Conservation (phyloP, 805 yeast genomes). For the Barnettozyma wickerhamii region DNA sequence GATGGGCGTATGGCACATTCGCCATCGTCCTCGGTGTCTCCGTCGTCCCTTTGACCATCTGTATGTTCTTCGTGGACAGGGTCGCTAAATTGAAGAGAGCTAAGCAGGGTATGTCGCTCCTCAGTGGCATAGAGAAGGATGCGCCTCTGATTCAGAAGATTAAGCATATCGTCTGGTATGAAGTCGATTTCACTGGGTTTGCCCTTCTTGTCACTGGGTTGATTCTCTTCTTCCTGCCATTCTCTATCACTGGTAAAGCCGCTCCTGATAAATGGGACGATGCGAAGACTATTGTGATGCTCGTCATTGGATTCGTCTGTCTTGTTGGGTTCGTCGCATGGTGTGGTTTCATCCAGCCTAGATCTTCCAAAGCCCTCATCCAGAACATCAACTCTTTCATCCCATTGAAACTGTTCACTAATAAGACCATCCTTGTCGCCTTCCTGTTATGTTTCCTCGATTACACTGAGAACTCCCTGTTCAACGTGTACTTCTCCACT, state of each 20-base stretch:
- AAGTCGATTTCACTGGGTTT: conserved; percentile 25
- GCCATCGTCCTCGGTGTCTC: conserved; percentile 32
- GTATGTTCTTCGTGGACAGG: conserved; percentile 24
- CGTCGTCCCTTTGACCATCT: conserved; percentile 18
- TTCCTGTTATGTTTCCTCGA: conserved; percentile 23
- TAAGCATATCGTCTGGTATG: conserved; percentile 13
- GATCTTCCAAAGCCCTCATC: conserved; percentile 3
- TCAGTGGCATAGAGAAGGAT: conserved; percentile 18
- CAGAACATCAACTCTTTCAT: conserved; percentile 22
- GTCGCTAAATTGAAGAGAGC: conserved; percentile 12
- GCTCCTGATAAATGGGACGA: conserved; percentile 23
- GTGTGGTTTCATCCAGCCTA: conserved; percentile 11
- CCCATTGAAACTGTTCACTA: conserved; percentile 22
- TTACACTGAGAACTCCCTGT: conserved; percentile 24
- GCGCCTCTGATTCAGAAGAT: conserved; percentile 11
- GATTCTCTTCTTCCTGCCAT: conserved; percentile 26
- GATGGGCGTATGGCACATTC: conserved; percentile 47
- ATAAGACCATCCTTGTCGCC: conserved; percentile 19
- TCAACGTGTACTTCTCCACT: conserved; percentile 25
- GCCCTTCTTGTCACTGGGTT: conserved; percentile 20
- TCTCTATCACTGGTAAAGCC: conserved; percentile 25
- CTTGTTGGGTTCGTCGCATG: conserved; percentile 19
- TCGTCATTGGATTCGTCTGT: conserved; percentile 25
- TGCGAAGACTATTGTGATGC: conserved; percentile 22
- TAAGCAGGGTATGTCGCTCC: conserved; percentile 11